Evolutionary conservation across 1,139 yeast species (phyloP), one percentile per base, ranked within the genome.

Genomic region (Taphrina pruni): DNA sequence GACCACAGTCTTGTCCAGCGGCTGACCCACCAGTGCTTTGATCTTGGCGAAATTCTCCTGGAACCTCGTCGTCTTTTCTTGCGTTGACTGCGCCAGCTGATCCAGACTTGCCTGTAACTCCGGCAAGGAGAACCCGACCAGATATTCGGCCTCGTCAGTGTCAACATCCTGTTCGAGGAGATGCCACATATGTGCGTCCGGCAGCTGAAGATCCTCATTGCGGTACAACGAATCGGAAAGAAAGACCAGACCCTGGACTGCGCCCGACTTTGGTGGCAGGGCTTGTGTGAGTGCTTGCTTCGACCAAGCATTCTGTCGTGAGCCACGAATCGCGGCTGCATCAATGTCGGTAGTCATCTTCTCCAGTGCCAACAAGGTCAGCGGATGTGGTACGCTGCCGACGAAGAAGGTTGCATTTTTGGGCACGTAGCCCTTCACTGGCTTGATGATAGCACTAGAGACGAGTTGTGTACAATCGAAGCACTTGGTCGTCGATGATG

Each of bases 321-420:
- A 43, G 43, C 32, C 43, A 2, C 62, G 51, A 9, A 58, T 20
- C 12, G 51, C 14, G 12, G 51, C 54, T 43, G 62, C 62, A 32
- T 43, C 45, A 39, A 58, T 9, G 7, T 58, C 62, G 8, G 35
- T 21, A 14, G 39, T 32, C 35, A 38, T 48, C 43, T 58, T 38
- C 14, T 39, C 62, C 26, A 43, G 12, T 43, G 62, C 62, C 12
- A 58, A 20, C 35, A 45, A 12, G 8, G 62, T 58, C 14, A 58
- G 43, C 9, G 62, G 62, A 58, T 58, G 62, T 6, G 62, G 52
- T 14, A 58, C 62, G 17, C 35, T 58, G 39, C 62, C 62, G 32
- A 58, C n/a, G 26, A 58, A 58, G 35, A 58, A 58, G 20, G 62
- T 58, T 6, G 11, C n/a, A 32, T 58, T 58, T 14, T 58, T 58